Conservation (phyloP, 345 rosid genomes). For the Iberis pinnata region DNA sequence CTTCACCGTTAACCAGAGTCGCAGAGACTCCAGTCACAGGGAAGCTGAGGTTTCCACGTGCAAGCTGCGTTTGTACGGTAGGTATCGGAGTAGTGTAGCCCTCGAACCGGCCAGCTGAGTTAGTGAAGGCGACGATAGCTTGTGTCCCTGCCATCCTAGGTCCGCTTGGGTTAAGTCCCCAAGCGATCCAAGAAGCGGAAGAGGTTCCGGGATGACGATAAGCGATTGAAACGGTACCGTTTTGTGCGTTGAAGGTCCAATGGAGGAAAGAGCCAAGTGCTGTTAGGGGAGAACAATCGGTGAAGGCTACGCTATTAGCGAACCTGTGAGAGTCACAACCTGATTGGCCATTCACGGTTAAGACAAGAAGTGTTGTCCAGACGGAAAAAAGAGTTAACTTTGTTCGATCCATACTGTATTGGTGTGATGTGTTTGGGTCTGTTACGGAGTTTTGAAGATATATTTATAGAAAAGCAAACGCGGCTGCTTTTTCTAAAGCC, state of each 20-base stretch:
- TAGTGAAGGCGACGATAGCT: conserved; percentile 50
- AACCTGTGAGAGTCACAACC: conserved; percentile 36
- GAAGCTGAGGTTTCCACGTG: conserved; percentile 36
- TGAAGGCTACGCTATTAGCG: conserved; percentile 23
- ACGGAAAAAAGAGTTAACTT: conserved; percentile 17
- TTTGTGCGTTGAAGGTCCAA: conserved; percentile 44
- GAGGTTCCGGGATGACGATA: conserved; percentile 44
- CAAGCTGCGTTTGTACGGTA: neutral
- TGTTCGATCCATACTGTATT: conserved; percentile 18
- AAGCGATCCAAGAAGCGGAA: conserved; percentile 45
- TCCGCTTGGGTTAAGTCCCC: conserved; percentile 59
- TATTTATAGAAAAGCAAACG: neutral
- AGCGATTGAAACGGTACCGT: conserved; percentile 46
- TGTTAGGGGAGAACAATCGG: conserved; percentile 37
- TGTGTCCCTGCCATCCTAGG: conserved; percentile 44
- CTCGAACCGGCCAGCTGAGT: conserved; percentile 30
- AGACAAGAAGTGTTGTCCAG: conserved; percentile 11
- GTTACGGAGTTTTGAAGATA: neutral
- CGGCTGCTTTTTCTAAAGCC: neutral
- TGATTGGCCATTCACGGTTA: conserved; percentile 19
- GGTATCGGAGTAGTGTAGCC: conserved; percentile 36
- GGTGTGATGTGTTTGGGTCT: neutral
- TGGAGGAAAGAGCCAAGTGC: conserved; percentile 52
- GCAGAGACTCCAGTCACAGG: conserved; percentile 35
- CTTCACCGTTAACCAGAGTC: conserved; percentile 24